Conservation (phyloP, 768 basidiomycete species). For the Mycena pura region DNA sequence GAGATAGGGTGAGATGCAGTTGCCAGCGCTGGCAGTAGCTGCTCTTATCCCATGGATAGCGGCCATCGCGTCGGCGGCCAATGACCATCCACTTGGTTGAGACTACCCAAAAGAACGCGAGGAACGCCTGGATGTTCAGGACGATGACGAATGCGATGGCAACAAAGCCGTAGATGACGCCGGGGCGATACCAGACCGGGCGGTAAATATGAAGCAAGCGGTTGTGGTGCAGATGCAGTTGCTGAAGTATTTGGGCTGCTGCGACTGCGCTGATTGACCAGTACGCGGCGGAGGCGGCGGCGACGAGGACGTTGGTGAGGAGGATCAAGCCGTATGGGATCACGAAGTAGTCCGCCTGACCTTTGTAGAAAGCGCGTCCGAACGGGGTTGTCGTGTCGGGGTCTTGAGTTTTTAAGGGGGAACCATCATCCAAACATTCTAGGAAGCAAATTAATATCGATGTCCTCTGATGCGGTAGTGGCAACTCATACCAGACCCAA, state of each 20-base stretch:
- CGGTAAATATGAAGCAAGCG: slow-evolving; percentile 41
- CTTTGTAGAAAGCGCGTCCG: slow-evolving; percentile 49
- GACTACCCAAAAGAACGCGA: slow-evolving; percentile 49
- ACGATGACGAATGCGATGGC: slow-evolving; percentile 45
- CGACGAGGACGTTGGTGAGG: slow-evolving; percentile 44
- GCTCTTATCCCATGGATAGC: slow-evolving; percentile 54
- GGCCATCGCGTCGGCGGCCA: slow-evolving; percentile 45
- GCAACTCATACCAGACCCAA: slow-evolving; percentile 48
- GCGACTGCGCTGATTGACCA: slow-evolving; percentile 50
- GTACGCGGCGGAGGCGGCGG: slow-evolving; percentile 44
- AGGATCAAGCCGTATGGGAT: slow-evolving; percentile 46
- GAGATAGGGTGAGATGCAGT: slow-evolving; percentile 48
- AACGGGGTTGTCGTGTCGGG: slow-evolving; percentile 48
- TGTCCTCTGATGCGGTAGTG: background rate
- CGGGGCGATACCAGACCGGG: slow-evolving; percentile 46
- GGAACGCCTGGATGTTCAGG: slow-evolving; percentile 45
- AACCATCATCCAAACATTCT: slow-evolving; percentile 25
- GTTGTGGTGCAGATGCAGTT: slow-evolving; percentile 38
- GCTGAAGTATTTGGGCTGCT: slow-evolving; percentile 46
- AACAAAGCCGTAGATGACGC: slow-evolving; percentile 47
- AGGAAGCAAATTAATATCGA: background rate
- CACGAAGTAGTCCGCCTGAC: slow-evolving; percentile 47
- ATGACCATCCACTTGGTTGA: slow-evolving; percentile 51
- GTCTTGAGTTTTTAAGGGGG: slow-evolving; percentile 29
- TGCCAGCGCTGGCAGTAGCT: slow-evolving; percentile 59